Base-by-base conservation (phyloP, 495 filamentous ascomycete genomes). In the Lophium mytilinum region DNA sequence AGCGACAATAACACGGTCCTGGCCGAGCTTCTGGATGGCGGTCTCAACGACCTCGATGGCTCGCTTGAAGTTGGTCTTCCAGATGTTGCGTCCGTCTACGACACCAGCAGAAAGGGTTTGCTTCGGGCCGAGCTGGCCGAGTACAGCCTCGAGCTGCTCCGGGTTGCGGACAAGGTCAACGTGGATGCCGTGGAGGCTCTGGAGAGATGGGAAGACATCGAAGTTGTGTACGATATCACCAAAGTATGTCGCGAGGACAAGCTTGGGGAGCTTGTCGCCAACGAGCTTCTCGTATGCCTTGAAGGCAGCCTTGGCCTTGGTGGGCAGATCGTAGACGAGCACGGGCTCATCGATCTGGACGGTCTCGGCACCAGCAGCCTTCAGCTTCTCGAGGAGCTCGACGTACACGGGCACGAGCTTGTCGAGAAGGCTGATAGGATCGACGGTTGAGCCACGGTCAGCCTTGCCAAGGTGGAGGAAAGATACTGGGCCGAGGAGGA, bases 191-290 rank as follows among this genome's bases (percentile, higher is more conserved):
- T 95, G 80, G 61, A 90, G 70, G 61, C 76, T 79, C 65, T 85
- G 80, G 56, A 86, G 73, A 45, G 75, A 67, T 62, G 85, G 78
- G 64, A 98, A 74, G 66, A 90, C 82, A 62, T 95, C 89, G 63
- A 96, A 83, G 84, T 98, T 98, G 84, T 98, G 93, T 63, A 96
- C 88, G 61, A 98, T 90, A 75, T 98, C 93, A 77, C 93, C 93
- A 71, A 98, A 98, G 83, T 97, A 98, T 66, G 94, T 98, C 68
- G 94, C 85, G 55, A 97, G 76, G 61, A 88, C 78, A 48, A 97
- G 71, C 67, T 88, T 81, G 61, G 94, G 93, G 69, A 86, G 85
- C 67, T 83, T 83, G 73, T 71, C 77, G 69, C 89, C 90, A 65
- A 81, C 81, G 53, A 98, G 76, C 75, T 85, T 89, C 78, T 91